phyloP scores from a whole-genome alignment of 768 basidiomycete species.

The Lentinula edodes region DNA sequence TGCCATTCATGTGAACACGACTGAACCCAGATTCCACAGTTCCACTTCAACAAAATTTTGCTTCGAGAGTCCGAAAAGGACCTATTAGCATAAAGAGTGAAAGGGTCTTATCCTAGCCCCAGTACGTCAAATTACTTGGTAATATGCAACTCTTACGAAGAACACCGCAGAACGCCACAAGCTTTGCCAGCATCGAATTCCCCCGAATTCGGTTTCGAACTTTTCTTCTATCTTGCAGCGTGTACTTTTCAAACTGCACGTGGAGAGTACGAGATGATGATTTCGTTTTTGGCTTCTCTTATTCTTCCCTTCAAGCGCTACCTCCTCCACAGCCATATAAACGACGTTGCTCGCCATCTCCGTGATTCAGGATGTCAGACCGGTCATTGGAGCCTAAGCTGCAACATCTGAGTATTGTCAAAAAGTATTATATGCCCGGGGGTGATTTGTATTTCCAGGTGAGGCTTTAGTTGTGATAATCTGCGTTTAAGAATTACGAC shows the following conservation, averaged over 20 bases:
- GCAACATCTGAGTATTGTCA: background rate
- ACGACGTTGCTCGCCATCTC: background rate
- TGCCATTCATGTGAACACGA: background rate
- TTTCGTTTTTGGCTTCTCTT: background rate
- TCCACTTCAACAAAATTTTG: background rate
- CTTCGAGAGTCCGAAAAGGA: background rate
- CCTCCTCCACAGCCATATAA: background rate
- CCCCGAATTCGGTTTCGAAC: background rate
- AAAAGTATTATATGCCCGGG: slow-evolving; percentile 5
- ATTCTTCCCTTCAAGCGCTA: background rate
- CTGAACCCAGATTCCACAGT: background rate
- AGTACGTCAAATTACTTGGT: background rate
- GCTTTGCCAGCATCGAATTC: background rate
- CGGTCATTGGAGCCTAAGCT: background rate
- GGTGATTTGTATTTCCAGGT: slow-evolving; percentile 4
- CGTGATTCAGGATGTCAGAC: background rate
- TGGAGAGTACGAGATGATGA: background rate
- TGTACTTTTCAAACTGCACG: background rate
- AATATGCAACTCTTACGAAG: background rate
- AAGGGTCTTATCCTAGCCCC: background rate
- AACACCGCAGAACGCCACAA: background rate
- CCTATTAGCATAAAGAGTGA: background rate
- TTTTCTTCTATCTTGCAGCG: background rate
- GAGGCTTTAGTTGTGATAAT: background rate
- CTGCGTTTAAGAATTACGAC: background rate